These are phyloP conservation scores for Trichaptum fuscoviolaceum DNA, from an alignment of 768 basidiomycete species.

Conservation along the genomic window DNA sequence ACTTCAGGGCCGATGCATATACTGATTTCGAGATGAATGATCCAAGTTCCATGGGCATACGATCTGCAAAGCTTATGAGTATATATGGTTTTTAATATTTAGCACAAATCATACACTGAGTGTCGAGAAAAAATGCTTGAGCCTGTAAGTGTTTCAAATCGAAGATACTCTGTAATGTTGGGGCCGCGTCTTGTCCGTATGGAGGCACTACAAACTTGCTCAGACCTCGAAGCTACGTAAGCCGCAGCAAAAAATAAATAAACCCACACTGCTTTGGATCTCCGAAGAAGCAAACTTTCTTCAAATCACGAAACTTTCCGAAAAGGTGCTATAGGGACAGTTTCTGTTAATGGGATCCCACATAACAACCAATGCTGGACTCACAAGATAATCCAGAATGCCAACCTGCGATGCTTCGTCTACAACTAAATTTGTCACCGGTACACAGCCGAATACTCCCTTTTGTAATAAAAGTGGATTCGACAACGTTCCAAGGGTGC, in stretches of 20 bases:
- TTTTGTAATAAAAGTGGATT: constrained; percentile 34
- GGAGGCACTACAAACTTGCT: constrained; percentile 39
- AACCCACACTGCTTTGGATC: constrained; percentile 48
- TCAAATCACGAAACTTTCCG: constrained; percentile 31
- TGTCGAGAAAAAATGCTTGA: constrained; percentile 36
- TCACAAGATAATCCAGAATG: constrained; percentile 42
- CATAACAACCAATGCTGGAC: constrained; percentile 5
- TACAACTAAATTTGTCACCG: constrained; percentile 43
- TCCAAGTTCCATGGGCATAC: constrained; percentile 45
- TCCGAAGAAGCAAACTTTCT: constrained; percentile 48
- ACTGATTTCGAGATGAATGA: constrained; percentile 44
- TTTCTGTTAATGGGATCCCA: not conserved
- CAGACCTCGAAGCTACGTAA: no score
- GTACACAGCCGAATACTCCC: constrained; percentile 31
- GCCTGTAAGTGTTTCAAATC: constrained; percentile 37
- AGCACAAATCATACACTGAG: constrained; percentile 47
- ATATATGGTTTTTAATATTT: no score
- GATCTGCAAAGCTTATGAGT: constrained; percentile 35
- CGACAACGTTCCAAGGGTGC: constrained; percentile 46
- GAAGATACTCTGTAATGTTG: constrained; percentile 39
- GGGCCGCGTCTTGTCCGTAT: constrained; percentile 37
- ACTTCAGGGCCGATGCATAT: constrained; percentile 35
- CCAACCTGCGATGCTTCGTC: constrained; percentile 54
- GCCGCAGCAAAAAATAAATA: no score
- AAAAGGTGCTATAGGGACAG: constrained; percentile 38